Evolutionary conservation across 495 filamentous ascomycete species (phyloP).

Genomic region (Aspergillus cristatus): DNA sequence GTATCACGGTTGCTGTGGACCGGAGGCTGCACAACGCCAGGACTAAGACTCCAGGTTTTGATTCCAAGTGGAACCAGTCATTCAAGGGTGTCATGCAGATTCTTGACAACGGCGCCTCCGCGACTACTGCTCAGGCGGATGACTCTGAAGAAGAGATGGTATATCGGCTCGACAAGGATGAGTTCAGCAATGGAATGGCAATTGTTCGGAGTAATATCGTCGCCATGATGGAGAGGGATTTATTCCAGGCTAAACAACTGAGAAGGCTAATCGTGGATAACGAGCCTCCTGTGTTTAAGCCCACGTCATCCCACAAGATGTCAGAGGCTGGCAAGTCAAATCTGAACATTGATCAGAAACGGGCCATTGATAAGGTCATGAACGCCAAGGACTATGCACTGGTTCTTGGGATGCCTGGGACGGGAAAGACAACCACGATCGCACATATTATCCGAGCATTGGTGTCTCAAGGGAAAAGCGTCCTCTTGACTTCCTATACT

Average conservation of each 20-base stretch:
- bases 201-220: slow-evolving; percentile 88
- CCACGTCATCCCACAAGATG: slow-evolving; percentile 48
- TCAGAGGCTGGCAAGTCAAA: slow-evolving; percentile 38
- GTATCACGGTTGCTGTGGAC: slow-evolving; percentile 82
- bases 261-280: slow-evolving; percentile 70
- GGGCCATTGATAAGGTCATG: slow-evolving; percentile 89
- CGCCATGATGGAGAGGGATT: slow-evolving; percentile 75
- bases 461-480: slow-evolving; percentile 80
- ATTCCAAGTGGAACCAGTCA: slow-evolving; percentile 65
- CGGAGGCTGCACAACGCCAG: slow-evolving; percentile 78
- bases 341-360: slow-evolving; percentile 79
- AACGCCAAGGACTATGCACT: slow-evolving; percentile 89
- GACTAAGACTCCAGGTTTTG: slow-evolving; percentile 62
- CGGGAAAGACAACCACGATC: slow-evolving; percentile 96
- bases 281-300: slow-evolving; percentile 63
- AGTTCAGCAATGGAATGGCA: slow-evolving; percentile 97
- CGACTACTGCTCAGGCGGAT: slow-evolving; percentile 19
- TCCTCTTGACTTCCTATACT: slow-evolving; percentile 89
- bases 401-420: slow-evolving; percentile 94
- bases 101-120: slow-evolving; percentile 36
- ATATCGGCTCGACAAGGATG: slow-evolving; percentile 92
- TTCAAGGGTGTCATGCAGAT: slow-evolving; percentile 92
- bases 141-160: slow-evolving; percentile 50
- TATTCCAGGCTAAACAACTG: slow-evolving; percentile 62
- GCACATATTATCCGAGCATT: slow-evolving; percentile 92